phyloP scores from a whole-genome alignment of 495 filamentous ascomycete species.

The Podospora australis region DNA sequence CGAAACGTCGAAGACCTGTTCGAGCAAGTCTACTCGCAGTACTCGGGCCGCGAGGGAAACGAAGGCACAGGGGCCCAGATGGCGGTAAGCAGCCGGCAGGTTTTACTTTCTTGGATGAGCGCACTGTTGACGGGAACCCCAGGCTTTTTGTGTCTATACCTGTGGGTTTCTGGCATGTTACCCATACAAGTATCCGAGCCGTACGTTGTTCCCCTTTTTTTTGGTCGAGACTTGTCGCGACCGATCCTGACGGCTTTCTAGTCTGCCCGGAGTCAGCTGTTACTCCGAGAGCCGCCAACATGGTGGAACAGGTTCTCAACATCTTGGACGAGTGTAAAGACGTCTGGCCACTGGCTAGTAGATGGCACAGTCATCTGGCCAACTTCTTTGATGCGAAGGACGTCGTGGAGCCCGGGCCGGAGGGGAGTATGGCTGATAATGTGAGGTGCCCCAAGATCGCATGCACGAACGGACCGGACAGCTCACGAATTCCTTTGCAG shows the following conservation, averaged over 20 bases:
- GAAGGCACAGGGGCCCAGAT: slow-evolving; percentile 46
- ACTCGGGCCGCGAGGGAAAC: slow-evolving; percentile 31
- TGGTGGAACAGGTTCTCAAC: slow-evolving; percentile 32
- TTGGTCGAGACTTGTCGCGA: background rate
- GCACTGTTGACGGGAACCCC: slow-evolving; percentile 1
- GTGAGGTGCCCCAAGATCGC: slow-evolving; percentile 20
- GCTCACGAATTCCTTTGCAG: too few relatives aligned
- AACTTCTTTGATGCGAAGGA: slow-evolving; percentile 35
- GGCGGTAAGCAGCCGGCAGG: slow-evolving; percentile 29
- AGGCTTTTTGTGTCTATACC: slow-evolving; percentile 45
- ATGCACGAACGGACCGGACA: too few relatives aligned
- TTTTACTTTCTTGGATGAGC: background rate
- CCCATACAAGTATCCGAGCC: slow-evolving; percentile 37
- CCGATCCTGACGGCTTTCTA: slow-evolving; percentile 9
- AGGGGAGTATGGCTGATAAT: slow-evolving; percentile 44
- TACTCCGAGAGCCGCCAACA: slow-evolving; percentile 31
- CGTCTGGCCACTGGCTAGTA: slow-evolving; percentile 40
- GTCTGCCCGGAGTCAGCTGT: slow-evolving; percentile 31
- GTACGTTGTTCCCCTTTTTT: slow-evolving; percentile 20
- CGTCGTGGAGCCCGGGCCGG: slow-evolving; percentile 23
- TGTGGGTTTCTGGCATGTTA: slow-evolving; percentile 46
- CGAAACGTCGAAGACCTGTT: slow-evolving; percentile 39
- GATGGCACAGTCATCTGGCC: slow-evolving; percentile 39
- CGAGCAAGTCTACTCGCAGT: slow-evolving; percentile 43
- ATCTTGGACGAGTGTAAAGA: slow-evolving; percentile 36